Percentiles rank a stretch among this genome's conserved stretches.
Evolutionary conservation across 2,329 filamentous ascomycete genomes (phyloP).

Genomic region (Aspergillus sp.): DNA sequence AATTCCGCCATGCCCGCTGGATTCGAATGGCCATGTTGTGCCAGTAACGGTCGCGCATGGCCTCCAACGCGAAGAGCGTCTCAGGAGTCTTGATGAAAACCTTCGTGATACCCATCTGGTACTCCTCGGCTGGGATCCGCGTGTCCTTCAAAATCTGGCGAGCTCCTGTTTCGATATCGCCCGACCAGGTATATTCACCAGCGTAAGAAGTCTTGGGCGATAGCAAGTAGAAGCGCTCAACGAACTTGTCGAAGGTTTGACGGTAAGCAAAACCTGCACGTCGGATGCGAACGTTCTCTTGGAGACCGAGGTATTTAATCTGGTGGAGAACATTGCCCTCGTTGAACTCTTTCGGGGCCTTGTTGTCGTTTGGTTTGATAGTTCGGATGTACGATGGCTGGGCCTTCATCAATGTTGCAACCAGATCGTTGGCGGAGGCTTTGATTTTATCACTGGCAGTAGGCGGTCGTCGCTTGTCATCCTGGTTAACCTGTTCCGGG

Average conservation of each 20-base stretch:
- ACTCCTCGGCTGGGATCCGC: conserved; percentile 91
- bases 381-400: conserved; percentile 97
- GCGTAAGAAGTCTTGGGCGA: conserved; percentile 95
- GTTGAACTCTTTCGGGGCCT: conserved; percentile 91
- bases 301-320: conserved; percentile 98
- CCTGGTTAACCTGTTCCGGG: conserved; percentile 89
- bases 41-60: conserved; percentile 98
- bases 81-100: conserved; percentile 98
- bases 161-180: conserved; percentile 81
- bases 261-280: conserved; percentile 95
- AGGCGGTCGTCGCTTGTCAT: conserved; percentile 90
- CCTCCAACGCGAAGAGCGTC: conserved; percentile 92
- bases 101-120: conserved; percentile 95
- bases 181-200: conserved; percentile 94
- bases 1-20: conserved; percentile 95
- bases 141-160: conserved; percentile 95
- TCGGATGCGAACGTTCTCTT: conserved; percentile 97
- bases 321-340: conserved; percentile 91
- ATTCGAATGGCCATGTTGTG: conserved; percentile 99
- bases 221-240: conserved; percentile 92
- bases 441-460: conserved; percentile 97
- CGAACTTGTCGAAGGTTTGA: conserved; percentile 96
- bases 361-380: conserved; percentile 99
- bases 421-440: conserved; percentile 87
- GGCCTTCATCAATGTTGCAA: conserved; percentile 94